Evolutionary conservation across 148 eudicot genomes (phyloP).

Genomic region (Rhododendron mucronatum): DNA sequence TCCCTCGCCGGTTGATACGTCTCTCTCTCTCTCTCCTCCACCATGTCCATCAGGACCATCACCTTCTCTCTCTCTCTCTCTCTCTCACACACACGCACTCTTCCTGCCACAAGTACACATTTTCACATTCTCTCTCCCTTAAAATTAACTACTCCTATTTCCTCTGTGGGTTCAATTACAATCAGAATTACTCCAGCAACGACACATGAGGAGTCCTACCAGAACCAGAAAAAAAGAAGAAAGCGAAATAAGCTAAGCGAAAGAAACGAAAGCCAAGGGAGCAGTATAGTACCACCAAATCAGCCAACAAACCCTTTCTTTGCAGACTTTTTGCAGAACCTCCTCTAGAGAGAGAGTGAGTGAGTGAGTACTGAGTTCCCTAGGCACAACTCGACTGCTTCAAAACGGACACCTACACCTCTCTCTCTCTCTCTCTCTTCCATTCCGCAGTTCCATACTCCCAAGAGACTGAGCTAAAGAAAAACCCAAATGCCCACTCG

Average conservation of each 20-base stretch:
- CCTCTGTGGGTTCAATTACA: background rate
- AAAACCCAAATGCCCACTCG: background rate
- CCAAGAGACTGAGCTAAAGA: background rate
- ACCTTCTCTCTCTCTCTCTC: background rate
- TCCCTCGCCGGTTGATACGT: background rate
- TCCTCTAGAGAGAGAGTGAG: background rate
- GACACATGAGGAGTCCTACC: conserved; percentile 9
- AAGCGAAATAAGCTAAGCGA: background rate
- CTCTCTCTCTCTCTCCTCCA: conserved; percentile 6
- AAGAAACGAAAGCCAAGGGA: background rate
- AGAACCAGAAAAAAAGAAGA: background rate
- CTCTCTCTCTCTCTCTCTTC: background rate
- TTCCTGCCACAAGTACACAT: background rate
- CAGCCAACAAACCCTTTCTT: background rate
- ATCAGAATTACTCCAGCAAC: background rate
- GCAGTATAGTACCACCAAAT: background rate
- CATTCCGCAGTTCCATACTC: background rate
- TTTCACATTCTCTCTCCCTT: background rate
- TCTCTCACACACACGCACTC: background rate
- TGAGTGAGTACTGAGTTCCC: background rate
- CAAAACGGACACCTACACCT: background rate
- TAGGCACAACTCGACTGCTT: background rate
- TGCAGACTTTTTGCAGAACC: background rate
- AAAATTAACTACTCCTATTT: background rate
- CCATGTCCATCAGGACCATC: too few relatives aligned